phyloP scores from a whole-genome alignment of 2,329 filamentous ascomycete species.

The Ascocoryne sarcoides region DNA sequence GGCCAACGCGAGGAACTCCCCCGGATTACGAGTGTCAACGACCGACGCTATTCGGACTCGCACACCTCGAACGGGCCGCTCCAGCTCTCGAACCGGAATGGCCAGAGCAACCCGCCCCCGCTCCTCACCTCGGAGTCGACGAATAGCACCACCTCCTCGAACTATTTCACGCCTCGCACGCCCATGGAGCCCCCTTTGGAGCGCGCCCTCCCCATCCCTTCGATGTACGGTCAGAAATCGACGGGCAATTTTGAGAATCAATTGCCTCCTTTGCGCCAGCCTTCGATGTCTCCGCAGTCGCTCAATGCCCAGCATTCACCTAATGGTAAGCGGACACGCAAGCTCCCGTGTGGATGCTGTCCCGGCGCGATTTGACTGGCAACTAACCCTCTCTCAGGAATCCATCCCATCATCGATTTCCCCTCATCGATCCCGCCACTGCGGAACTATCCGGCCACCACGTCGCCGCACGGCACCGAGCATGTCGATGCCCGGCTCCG shows the following conservation, averaged over 20 bases:
- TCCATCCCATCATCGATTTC: constrained; percentile 15
- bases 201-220: constrained; percentile 21
- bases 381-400: constrained; percentile 12
- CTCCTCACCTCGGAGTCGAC: constrained; percentile 25
- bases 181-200: constrained; percentile 26
- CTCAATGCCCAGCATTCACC: constrained; percentile 17
- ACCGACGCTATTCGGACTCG: too few species aligned
- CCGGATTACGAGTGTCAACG: constrained; percentile 11
- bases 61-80: too few species aligned
- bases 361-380: not conserved
- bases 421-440: constrained; percentile 20
- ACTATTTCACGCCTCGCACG: constrained; percentile 23
- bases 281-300: constrained; percentile 24
- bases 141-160: constrained; percentile 21
- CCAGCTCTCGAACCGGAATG: too few species aligned
- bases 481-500: constrained; percentile 12
- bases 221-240: constrained; percentile 22
- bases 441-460: constrained; percentile 14
- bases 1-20: constrained; percentile 18
- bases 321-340: constrained; percentile 26
- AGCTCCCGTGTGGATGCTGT: too few species aligned
- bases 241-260: constrained; percentile 21
- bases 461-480: constrained; percentile 8
- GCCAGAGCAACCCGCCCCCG: constrained; percentile 20
- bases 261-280: constrained; percentile 21